Evolutionary conservation across 2,329 filamentous ascomycete species (phyloP).

Genomic region (Penicillium sp.): DNA sequence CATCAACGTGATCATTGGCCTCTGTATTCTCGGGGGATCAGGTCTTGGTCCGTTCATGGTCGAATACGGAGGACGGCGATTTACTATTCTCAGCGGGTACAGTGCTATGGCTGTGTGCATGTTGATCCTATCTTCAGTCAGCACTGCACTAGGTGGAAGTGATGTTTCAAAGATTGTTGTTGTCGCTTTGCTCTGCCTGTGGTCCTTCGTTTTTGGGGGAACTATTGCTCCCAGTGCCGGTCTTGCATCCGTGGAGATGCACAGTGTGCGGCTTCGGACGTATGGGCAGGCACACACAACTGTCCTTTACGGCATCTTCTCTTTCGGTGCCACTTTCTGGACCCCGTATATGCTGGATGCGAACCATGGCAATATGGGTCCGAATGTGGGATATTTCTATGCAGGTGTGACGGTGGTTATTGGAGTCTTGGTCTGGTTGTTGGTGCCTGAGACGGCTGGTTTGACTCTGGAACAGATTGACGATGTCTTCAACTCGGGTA

Average conservation of each 20-base stretch:
- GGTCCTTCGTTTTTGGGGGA: constrained; percentile 30
- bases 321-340: constrained; percentile 27
- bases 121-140: constrained; percentile 25
- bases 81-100: constrained; percentile 25
- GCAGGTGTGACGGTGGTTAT: constrained; percentile 23
- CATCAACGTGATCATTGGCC: constrained; percentile 24
- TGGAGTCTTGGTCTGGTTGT: constrained; percentile 16
- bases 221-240: constrained; percentile 26
- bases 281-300: constrained; percentile 30
- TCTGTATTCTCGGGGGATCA: constrained; percentile 23
- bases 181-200: constrained; percentile 28
- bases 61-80: constrained; percentile 27
- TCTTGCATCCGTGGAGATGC: constrained; percentile 30
- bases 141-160: constrained; percentile 19
- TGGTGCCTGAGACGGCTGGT: constrained; percentile 30
- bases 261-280: constrained; percentile 28
- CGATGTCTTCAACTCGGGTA: constrained; percentile 23
- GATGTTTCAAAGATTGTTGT: constrained; percentile 23
- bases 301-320: constrained; percentile 25
- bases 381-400: constrained; percentile 35
- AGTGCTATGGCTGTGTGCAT: constrained; percentile 26
- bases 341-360: constrained; percentile 29
- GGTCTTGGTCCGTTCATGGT: constrained; percentile 20
- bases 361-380: constrained; percentile 29
- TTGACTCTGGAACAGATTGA: constrained; percentile 33